Evolutionary conservation across 495 filamentous ascomycete genomes (phyloP).

Genomic region (Talaromyces liani): DNA sequence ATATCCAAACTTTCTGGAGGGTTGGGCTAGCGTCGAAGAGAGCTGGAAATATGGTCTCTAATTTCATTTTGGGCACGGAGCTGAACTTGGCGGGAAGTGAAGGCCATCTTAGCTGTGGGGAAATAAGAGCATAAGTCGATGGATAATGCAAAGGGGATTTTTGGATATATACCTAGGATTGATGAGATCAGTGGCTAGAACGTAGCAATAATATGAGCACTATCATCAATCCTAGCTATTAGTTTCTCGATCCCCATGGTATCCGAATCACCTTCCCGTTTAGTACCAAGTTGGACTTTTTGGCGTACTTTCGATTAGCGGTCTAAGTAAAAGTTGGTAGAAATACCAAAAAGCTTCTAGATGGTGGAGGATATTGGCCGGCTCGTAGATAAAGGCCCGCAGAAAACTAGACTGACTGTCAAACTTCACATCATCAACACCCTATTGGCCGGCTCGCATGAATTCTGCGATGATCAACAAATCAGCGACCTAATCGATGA

Average conservation of each 20-base stretch:
- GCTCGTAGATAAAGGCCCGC: not conserved
- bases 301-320: not conserved
- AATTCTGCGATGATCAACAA: not conserved
- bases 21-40: conserved; percentile 3
- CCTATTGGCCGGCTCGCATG: not conserved
- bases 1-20: not conserved
- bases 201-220: not conserved
- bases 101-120: not conserved
- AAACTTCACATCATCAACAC: not conserved
- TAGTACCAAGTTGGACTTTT: not conserved
- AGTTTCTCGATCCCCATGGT: not conserved
- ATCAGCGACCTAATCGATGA: not conserved
- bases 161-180: not conserved
- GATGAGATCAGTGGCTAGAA: not conserved
- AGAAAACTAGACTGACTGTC: not conserved
- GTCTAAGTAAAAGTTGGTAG: not conserved
- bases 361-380: not conserved
- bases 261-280: not conserved
- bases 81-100: not conserved
- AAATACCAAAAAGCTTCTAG: not conserved
- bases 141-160: not conserved
- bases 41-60: conserved; percentile 5
- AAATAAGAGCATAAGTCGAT: not conserved
- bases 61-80: not conserved
- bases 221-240: not conserved